These are phyloP conservation scores for Hygrophila difformis DNA, from an alignment of 257 asterid species.

Conservation along the genomic window DNA sequence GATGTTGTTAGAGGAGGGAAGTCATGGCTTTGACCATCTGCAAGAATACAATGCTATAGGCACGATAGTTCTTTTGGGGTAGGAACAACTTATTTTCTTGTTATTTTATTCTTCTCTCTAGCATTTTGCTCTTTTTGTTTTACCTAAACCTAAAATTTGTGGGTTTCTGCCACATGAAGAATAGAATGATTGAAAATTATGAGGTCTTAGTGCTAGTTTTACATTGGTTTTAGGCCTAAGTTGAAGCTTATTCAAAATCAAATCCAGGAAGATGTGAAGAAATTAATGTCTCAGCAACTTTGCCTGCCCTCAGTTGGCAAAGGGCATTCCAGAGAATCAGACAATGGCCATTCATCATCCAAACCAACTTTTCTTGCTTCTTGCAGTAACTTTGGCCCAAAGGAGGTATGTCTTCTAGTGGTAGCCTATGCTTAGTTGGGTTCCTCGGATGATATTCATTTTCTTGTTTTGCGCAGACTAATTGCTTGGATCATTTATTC, in stretches of 20 bases:
- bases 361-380: constrained; percentile 72
- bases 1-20: constrained; percentile 64
- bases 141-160: neutral
- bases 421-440: constrained; percentile 11
- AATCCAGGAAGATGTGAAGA: constrained; percentile 81
- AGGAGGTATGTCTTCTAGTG: constrained; percentile 43
- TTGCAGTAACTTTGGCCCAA: constrained; percentile 76
- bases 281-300: constrained; percentile 67
- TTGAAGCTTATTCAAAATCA: constrained; percentile 53
- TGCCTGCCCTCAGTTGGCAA: constrained; percentile 38
- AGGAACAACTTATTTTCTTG: constrained; percentile 14
- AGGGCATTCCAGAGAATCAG: constrained; percentile 15
- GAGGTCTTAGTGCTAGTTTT: neutral
- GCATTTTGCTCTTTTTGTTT: neutral
- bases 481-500: neutral
- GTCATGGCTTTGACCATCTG: constrained; percentile 44
- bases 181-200: constrained; percentile 3
- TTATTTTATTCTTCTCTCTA: neutral
- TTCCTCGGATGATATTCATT: neutral
- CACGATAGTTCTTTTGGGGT: constrained; percentile 84
- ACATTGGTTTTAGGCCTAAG: constrained; percentile 55
- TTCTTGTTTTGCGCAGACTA: neutral
- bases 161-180: constrained; percentile 1
- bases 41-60: constrained; percentile 77
- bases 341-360: constrained; percentile 10